Percentiles rank a stretch among this genome's conserved stretches.
These are phyloP conservation scores for Annona cherimola DNA, from an alignment of 164 flowering plant genomes.

Conservation along the genomic window DNA sequence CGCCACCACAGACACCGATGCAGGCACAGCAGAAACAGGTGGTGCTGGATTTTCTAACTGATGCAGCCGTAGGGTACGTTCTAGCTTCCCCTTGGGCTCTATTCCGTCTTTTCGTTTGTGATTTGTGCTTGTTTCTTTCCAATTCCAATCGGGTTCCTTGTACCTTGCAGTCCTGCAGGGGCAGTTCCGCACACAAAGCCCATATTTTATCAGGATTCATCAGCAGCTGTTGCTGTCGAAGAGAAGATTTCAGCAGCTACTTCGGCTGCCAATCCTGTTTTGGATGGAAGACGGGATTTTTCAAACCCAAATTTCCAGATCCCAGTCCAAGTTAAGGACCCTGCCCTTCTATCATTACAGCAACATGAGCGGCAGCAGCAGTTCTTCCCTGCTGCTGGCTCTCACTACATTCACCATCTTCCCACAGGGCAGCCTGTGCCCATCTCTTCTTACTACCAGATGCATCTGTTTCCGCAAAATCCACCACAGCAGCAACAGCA, in stretches of 20 bases:
- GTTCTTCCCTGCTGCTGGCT: slow-evolving; percentile 42
- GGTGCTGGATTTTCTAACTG: slow-evolving; percentile 31
- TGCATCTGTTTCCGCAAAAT: slow-evolving; percentile 46
- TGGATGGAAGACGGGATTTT: slow-evolving; percentile 36
- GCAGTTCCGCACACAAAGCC: slow-evolving; percentile 24
- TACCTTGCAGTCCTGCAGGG: slow-evolving; percentile 22
- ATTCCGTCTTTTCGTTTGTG: neutral
- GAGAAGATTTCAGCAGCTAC: slow-evolving; percentile 27
- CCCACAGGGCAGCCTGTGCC: slow-evolving; percentile 45
- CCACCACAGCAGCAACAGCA: slow-evolving; percentile 20
- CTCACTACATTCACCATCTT: slow-evolving; percentile 64
- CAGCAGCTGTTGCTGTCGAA: slow-evolving; percentile 19
- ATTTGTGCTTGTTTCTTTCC: neutral
- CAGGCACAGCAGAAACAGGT: slow-evolving; percentile 35
- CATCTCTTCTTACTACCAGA: slow-evolving; percentile 51
- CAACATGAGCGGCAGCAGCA: slow-evolving; percentile 40
- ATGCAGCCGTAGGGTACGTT: slow-evolving; percentile 33
- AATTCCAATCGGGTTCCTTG: neutral
- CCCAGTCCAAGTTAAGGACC: slow-evolving; percentile 52
- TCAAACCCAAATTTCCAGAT: slow-evolving; percentile 44
- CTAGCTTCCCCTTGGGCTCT: neutral
- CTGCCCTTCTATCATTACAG: slow-evolving; percentile 40
- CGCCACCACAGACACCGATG: slow-evolving; percentile 16
- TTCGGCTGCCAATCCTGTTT: slow-evolving; percentile 18
- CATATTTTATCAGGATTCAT: slow-evolving; percentile 47